phyloP scores from a whole-genome alignment of 139 green algal genomes.

The Haematococcus sp. region DNA sequence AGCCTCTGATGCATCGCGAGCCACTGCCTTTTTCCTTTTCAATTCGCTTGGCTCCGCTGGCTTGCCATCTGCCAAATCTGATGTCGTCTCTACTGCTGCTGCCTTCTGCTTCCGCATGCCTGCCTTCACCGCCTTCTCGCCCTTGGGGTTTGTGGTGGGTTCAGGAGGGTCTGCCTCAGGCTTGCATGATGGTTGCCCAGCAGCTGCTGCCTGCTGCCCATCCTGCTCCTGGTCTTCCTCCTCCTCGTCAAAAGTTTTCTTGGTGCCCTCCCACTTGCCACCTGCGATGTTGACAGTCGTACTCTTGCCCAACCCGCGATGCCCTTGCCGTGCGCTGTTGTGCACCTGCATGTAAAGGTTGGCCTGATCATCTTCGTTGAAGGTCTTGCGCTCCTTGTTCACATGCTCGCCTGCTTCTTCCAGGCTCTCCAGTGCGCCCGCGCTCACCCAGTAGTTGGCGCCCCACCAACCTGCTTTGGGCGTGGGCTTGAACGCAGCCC shows the following conservation, averaged over 20 bases:
- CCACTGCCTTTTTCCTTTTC: neutral
- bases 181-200: neutral
- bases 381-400: slow-evolving; percentile 36
- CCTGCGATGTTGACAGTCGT: slow-evolving; percentile 48
- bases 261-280: slow-evolving; percentile 72
- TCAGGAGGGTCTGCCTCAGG: neutral
- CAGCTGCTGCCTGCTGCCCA: slow-evolving; percentile 16
- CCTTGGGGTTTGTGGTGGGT: neutral
- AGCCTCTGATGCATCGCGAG: neutral
- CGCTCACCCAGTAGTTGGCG: slow-evolving; percentile 57
- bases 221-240: too few relatives aligned
- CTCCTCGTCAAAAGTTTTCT: slow-evolving; percentile 65
- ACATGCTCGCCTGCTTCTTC: slow-evolving; percentile 41
- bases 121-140: neutral
- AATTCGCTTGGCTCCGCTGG: too few relatives aligned
- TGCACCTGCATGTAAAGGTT: slow-evolving; percentile 54
- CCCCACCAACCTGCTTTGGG: slow-evolving; percentile 73
- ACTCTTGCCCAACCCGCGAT: slow-evolving; percentile 41
- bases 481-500: slow-evolving; percentile 42
- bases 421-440: slow-evolving; percentile 53
- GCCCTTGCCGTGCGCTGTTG: slow-evolving; percentile 39
- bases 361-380: slow-evolving; percentile 69
- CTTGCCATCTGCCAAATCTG: neutral
- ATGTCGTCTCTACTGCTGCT: neutral
- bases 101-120: neutral